phyloP scores from a whole-genome alignment of 176 grass and related monocot species.

The Ensete ventricosum region DNA sequence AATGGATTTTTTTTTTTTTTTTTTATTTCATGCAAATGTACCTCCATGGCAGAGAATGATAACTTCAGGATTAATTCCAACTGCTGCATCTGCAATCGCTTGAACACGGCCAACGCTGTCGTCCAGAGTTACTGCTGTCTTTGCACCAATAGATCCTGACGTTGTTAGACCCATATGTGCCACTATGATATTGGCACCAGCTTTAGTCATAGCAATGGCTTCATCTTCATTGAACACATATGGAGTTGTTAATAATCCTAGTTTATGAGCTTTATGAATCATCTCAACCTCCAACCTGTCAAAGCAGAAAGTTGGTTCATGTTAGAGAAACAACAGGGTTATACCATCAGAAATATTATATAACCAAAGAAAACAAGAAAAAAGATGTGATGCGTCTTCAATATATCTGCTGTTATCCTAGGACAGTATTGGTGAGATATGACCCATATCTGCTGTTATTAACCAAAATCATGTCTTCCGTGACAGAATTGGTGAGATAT shows the following conservation, averaged over 20 bases:
- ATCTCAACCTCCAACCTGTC: constrained; percentile 87
- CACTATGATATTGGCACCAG: constrained; percentile 70
- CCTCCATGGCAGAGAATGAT: constrained; percentile 91
- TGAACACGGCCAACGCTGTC: constrained; percentile 56
- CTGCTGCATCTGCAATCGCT: constrained; percentile 61
- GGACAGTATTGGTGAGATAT: too few species aligned
- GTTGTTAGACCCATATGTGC: constrained; percentile 93
- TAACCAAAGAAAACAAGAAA: too few species aligned
- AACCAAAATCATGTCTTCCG: too few species aligned
- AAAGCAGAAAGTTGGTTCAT: not conserved
- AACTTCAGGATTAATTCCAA: constrained; percentile 56
- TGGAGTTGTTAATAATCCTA: constrained; percentile 82
- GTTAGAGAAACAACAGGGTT: too few species aligned
- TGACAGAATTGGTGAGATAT: too few species aligned
- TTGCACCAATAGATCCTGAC: constrained; percentile 82
- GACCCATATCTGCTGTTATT: too few species aligned
- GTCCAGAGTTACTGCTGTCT: constrained; percentile 57
- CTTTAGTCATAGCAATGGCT: constrained; percentile 71
- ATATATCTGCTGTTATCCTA: too few species aligned
- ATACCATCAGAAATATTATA: too few species aligned
- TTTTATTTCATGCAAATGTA: constrained; percentile 2
- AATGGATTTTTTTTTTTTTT: too few species aligned
- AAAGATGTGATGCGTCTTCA: too few species aligned
- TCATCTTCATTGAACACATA: constrained; percentile 84
- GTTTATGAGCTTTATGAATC: constrained; percentile 61